Evolutionary conservation across 2,329 filamentous ascomycete species (phyloP).

Genomic region (Amauroascus verrucosus): DNA sequence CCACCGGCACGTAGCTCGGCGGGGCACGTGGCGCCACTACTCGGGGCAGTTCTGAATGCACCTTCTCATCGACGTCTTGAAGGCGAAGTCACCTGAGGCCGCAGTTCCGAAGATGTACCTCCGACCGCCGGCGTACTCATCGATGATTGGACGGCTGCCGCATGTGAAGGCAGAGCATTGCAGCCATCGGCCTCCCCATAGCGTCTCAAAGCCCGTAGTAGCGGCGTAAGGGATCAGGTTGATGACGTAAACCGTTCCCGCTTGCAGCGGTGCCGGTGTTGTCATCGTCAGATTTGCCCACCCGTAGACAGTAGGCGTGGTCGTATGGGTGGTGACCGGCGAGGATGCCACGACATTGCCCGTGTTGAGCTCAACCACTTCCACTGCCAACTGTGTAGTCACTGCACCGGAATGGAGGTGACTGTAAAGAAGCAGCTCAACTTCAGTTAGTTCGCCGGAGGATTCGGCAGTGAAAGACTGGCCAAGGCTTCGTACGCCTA

Average conservation of each 20-base stretch:
- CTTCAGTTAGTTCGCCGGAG: not conserved
- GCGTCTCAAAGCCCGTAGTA: not conserved
- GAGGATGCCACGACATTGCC: not conserved
- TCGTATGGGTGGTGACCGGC: not conserved
- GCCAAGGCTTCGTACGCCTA: not conserved
- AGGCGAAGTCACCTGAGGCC: not conserved
- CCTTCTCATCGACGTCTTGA: not conserved
- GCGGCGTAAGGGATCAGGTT: not conserved
- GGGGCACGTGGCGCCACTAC: not conserved
- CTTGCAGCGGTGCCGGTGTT: not conserved
- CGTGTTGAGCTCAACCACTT: not conserved
- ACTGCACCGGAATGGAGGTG: not conserved
- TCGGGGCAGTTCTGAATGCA: not conserved
- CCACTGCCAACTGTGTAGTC: not conserved
- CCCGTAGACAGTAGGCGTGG: not conserved
- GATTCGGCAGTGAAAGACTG: not conserved
- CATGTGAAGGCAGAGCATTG: not conserved
- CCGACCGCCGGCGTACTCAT: not conserved
- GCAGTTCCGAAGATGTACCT: not conserved
- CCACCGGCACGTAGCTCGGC: not conserved
- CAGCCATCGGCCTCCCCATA: not conserved
- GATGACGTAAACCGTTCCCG: not conserved
- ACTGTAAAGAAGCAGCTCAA: not conserved
- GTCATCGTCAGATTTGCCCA: not conserved
- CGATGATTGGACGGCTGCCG: not conserved